phyloP scores from a whole-genome alignment of 2,329 filamentous ascomycete genomes.

The Fusarium globosum region DNA sequence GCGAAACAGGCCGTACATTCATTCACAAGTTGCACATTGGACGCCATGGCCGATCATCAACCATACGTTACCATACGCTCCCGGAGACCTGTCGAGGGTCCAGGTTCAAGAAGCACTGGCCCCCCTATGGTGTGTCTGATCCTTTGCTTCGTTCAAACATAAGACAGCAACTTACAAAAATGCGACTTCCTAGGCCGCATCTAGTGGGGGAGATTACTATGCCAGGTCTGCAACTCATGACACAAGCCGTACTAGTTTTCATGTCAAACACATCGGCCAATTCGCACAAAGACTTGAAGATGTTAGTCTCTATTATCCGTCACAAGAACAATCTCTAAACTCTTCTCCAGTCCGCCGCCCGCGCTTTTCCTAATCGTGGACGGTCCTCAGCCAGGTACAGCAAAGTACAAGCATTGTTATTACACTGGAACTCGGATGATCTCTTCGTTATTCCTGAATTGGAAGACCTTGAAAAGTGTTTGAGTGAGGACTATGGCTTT shows the following conservation, averaged over 20 bases:
- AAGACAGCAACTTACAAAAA: conserved; percentile 29
- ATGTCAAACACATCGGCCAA: conserved; percentile 66
- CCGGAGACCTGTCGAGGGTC: conserved; percentile 57
- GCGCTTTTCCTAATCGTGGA: conserved; percentile 68
- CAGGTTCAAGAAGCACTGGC: conserved; percentile 60
- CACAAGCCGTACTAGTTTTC: conserved; percentile 67
- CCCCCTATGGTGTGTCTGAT: conserved; percentile 57
- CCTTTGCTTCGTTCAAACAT: background rate
- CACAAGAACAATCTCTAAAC: conserved; percentile 6
- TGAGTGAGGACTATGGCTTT: conserved; percentile 66
- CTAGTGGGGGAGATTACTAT: conserved; percentile 40
- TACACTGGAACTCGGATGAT: conserved; percentile 69
- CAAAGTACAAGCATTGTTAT: conserved; percentile 64
- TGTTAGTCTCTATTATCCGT: conserved; percentile 50
- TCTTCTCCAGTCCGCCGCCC: conserved; percentile 59
- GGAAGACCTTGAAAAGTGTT: conserved; percentile 65
- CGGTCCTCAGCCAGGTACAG: conserved; percentile 64
- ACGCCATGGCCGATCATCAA: conserved; percentile 55
- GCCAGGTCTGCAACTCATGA: conserved; percentile 63
- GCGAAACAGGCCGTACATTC: background rate
- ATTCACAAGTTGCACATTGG: conserved; percentile 5
- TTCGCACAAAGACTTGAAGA: conserved; percentile 67
- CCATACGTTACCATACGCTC: conserved; percentile 66
- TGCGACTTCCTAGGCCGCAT: conserved; percentile 24
- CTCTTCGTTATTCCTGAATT: conserved; percentile 68